A percentile compares a stretch with the other conserved stretches of the same genome.
phyloP scores from a whole-genome alignment of 2,329 filamentous ascomycete genomes.

The Alternaria tenuissima region DNA sequence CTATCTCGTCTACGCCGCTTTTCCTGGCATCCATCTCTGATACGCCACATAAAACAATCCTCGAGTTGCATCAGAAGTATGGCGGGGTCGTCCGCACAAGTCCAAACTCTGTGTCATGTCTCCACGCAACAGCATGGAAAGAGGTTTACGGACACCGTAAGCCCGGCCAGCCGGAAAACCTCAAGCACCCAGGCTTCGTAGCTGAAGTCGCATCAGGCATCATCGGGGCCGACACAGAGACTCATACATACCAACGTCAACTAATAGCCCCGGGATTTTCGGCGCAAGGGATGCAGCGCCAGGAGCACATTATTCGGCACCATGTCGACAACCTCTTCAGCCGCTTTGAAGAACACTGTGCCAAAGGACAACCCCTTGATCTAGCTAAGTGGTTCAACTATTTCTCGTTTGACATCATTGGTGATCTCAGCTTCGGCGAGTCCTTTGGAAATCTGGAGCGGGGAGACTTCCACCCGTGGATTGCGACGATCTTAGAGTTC shows the following conservation, averaged over 20 bases:
- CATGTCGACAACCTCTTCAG: conserved; percentile 7
- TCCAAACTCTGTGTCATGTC: conserved; percentile 20
- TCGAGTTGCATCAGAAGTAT: conserved; percentile 25
- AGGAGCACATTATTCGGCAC: conserved; percentile 9
- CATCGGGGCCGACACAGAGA: conserved; percentile 8
- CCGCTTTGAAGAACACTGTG: conserved; percentile 5
- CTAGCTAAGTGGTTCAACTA: conserved; percentile 26
- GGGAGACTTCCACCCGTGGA: conserved; percentile 30
- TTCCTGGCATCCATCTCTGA: conserved; percentile 7
- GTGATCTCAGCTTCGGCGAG: conserved; percentile 61
- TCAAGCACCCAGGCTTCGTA: conserved; percentile 15
- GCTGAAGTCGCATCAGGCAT: conserved; percentile 11
- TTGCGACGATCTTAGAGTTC: conserved; percentile 27
- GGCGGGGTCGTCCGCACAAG: conserved; percentile 25
- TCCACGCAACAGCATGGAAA: conserved; percentile 16
- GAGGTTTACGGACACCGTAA: conserved; percentile 15
- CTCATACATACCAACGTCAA: conserved; percentile 9
- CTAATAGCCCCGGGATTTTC: conserved; percentile 9
- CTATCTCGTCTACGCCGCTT: conserved; percentile 6
- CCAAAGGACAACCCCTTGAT: conserved; percentile 9
- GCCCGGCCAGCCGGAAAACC: conserved; percentile 8
- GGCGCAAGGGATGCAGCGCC: conserved; percentile 12
- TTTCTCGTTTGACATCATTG: conserved; percentile 37
- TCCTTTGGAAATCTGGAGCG: conserved; percentile 43
- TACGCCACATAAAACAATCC: conserved; percentile 6